Conservation (phyloP, 352 stramenopile genomes). For the Phytophthora niederhauseri region DNA sequence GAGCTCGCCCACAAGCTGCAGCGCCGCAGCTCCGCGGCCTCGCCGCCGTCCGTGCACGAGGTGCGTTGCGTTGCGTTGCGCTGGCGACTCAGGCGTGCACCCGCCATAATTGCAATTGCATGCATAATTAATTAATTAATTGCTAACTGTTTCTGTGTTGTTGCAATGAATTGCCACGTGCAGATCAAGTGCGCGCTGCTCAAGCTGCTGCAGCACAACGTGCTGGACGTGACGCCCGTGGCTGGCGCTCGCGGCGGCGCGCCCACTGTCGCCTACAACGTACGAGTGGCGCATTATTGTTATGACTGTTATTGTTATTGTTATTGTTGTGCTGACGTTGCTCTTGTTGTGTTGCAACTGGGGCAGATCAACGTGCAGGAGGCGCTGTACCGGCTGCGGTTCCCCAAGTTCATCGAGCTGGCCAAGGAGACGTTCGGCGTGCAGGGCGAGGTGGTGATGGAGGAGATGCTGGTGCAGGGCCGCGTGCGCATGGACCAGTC, state of each 20-base stretch:
- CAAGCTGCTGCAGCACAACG: slow-evolving; percentile 89
- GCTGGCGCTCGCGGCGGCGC: slow-evolving; percentile 25
- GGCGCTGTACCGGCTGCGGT: slow-evolving; percentile 81
- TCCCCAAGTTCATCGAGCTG: slow-evolving; percentile 85
- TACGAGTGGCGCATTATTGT: slow-evolving; percentile 23
- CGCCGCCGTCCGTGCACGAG: slow-evolving; percentile 63
- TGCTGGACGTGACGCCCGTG: slow-evolving; percentile 68
- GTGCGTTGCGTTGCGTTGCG: slow-evolving; percentile 13
- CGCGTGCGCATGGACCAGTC: slow-evolving; percentile 88
- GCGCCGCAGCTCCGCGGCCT: slow-evolving; percentile 12
- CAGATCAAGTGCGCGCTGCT: slow-evolving; percentile 83
- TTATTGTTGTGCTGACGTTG: neutral
- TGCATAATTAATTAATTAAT: neutral
- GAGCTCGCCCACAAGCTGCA: slow-evolving; percentile 76
- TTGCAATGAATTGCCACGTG: neutral
- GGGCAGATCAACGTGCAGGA: slow-evolving; percentile 83
- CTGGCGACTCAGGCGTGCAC: neutral
- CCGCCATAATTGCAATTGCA: neutral
- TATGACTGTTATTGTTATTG: too few species aligned
- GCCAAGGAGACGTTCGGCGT: slow-evolving; percentile 77
- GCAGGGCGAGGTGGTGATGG: slow-evolving; percentile 88
- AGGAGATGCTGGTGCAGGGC: slow-evolving; percentile 86
- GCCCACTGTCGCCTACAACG: slow-evolving; percentile 51
- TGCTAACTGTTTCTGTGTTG: neutral
- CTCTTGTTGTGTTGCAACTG: neutral